phyloP scores from a whole-genome alignment of 2,329 filamentous ascomycete genomes.

The Akanthomyces dipterigenus region DNA sequence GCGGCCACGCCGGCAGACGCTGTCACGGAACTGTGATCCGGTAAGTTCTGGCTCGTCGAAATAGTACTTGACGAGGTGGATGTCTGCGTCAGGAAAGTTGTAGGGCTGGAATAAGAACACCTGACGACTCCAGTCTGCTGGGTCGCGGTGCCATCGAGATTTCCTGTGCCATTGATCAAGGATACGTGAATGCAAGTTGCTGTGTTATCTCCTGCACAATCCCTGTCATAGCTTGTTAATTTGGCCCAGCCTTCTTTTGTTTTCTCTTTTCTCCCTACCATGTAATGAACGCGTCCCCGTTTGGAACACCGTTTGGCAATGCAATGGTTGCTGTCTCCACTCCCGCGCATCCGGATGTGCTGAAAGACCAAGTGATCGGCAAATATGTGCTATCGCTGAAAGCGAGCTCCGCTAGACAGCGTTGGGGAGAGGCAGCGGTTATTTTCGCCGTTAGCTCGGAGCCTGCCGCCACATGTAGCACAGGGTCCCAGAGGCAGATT shows the following conservation, averaged over 20 bases:
- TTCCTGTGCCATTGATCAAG: not conserved
- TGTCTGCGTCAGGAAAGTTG: not conserved
- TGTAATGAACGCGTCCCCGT: conserved; percentile 6
- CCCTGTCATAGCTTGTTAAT: not conserved
- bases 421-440: not conserved
- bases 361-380: conserved; percentile 3
- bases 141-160: not conserved
- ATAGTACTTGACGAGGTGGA: not conserved
- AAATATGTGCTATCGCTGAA: conserved; percentile 3
- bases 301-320: conserved; percentile 5
- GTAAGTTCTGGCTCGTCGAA: not conserved
- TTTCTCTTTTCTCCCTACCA: not conserved
- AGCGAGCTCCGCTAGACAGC: not conserved
- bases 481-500: not conserved
- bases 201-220: conserved; percentile 1
- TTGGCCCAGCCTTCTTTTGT: not conserved
- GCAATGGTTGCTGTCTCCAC: not conserved
- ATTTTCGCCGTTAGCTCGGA: not conserved
- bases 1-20: not conserved
- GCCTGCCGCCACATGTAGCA: not conserved
- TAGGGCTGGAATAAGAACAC: not conserved
- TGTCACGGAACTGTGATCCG: not conserved
- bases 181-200: not conserved
- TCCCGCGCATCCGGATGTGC: not conserved
- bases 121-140: not conserved